Evolutionary conservation across 805 yeast genomes (phyloP).

Genomic region (Lachancea kluyveri): DNA sequence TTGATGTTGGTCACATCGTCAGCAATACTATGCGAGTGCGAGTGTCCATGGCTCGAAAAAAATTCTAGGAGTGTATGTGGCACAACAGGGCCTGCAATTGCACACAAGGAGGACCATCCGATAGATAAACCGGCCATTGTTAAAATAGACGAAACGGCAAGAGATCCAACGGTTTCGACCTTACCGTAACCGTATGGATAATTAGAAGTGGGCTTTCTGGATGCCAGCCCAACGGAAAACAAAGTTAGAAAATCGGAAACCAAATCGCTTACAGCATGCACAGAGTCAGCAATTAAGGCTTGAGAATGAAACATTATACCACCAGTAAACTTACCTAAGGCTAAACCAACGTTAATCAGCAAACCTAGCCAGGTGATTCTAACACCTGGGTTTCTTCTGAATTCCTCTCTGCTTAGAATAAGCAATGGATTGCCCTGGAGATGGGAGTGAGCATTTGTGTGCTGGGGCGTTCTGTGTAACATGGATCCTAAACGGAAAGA

Average conservation of each 20-base stretch:
- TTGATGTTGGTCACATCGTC: constrained; percentile 59
- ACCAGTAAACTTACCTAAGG: constrained; percentile 78
- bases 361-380: constrained; percentile 91
- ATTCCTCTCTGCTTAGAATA: constrained; percentile 37
- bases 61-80: constrained; percentile 57
- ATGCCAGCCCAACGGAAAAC: constrained; percentile 76
- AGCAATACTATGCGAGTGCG: constrained; percentile 33
- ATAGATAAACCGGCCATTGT: constrained; percentile 85
- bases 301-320: constrained; percentile 93
- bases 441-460: constrained; percentile 27
- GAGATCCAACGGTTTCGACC: constrained; percentile 85
- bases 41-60: constrained; percentile 39
- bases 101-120: constrained; percentile 76
- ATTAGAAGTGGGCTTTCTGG: constrained; percentile 45
- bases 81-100: constrained; percentile 58
- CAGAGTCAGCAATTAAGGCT: constrained; percentile 88
- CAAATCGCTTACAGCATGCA: constrained; percentile 87
- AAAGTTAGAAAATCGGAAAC: constrained; percentile 85
- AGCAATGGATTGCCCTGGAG: constrained; percentile 29
- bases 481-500: constrained; percentile 32
- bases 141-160: constrained; percentile 78
- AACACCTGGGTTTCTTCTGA: constrained; percentile 72
- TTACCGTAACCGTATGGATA: constrained; percentile 92
- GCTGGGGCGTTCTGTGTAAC: constrained; percentile 13
- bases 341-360: constrained; percentile 78